Evolutionary conservation across 768 basidiomycete genomes (phyloP), one percentile per base, ranked within the genome.

Genomic region (Suillus lakei): DNA sequence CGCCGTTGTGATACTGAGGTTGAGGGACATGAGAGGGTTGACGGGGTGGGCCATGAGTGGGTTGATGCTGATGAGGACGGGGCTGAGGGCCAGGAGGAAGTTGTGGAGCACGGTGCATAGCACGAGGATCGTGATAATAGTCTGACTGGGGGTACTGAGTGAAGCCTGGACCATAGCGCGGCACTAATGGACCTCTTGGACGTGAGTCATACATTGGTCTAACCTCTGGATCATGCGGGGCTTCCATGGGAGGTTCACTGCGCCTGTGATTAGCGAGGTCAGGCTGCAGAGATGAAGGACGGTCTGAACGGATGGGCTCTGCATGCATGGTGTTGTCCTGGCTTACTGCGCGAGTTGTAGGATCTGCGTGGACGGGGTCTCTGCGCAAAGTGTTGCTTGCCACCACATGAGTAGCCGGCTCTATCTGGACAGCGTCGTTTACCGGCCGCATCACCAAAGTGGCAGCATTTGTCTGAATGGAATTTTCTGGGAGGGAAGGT

Each of bases 81-180:
- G 50, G 16, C 50, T 51, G 50, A 51, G 50, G 50, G 26, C 26
- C 50, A 51, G 16, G 50, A 51, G 50, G 50, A 16, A 51, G 50
- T 9, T 51, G 26, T 16, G 50, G 15, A 16, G 50, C 2, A 1
- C 4, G 50, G 4, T 16, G 50, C 50, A 51, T 51, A 48, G 48
- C 23, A 16, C 7, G 26, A 51, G 50, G 50, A 28, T 51, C 50
- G 8, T 50, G 48, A 2, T 26, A 50, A 50, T 50, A 50, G 23
- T 50, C 15, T 0, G 23, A 50, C 48, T 50, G 48, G 23, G 23
- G 23, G 48, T 50, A 50, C 23, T 3, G 3, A 26, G 48, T 50
- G 48, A 50, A 50, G 48, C 48, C 48, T 50, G 26, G 23, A 26
- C 48, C 48, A 50, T 50, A 50, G 1, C 1, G 23, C 1, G 23